Evolutionary conservation across 2,329 filamentous ascomycete genomes (phyloP).

Genomic region (Colletotrichum eremochloae): DNA sequence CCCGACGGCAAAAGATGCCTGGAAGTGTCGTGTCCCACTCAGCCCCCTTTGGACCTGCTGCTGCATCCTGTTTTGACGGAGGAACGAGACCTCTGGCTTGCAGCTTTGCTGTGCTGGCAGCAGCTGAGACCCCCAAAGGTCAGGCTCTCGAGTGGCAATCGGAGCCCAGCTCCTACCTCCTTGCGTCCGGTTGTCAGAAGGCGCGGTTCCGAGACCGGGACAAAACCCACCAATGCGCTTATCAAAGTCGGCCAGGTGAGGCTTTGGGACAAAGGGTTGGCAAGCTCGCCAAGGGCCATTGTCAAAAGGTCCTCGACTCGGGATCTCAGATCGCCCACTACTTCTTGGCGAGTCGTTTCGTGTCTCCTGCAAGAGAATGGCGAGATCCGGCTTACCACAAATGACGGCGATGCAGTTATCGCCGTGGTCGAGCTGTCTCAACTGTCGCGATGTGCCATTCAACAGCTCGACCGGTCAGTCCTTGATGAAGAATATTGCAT

Average conservation of each 20-base stretch:
- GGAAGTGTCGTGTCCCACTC: slow-evolving; percentile 61
- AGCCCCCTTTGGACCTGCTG: slow-evolving; percentile 71
- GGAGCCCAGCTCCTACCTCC: slow-evolving; percentile 54
- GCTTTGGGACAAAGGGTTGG: slow-evolving; percentile 85
- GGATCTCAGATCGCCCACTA: slow-evolving; percentile 65
- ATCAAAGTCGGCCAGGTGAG: slow-evolving; percentile 96
- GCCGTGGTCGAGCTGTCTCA: slow-evolving; percentile 90
- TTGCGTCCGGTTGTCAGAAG: slow-evolving; percentile 47
- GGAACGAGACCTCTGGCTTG: slow-evolving; percentile 84
- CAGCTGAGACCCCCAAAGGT: slow-evolving; percentile 74
- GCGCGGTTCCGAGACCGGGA: slow-evolving; percentile 39
- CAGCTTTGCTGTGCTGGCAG: slow-evolving; percentile 85
- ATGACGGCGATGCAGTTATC: slow-evolving; percentile 84
- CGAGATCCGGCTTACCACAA: slow-evolving; percentile 90
- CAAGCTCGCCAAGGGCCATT: slow-evolving; percentile 67
- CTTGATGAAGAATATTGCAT: slow-evolving; percentile 94
- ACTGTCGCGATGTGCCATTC: slow-evolving; percentile 89
- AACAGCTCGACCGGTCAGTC: slow-evolving; percentile 90
- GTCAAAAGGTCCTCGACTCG: slow-evolving; percentile 70
- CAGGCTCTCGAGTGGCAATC: slow-evolving; percentile 63
- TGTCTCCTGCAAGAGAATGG: slow-evolving; percentile 96
- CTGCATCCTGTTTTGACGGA: slow-evolving; percentile 73
- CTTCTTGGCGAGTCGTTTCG: slow-evolving; percentile 87
- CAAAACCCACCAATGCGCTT: slow-evolving; percentile 69
- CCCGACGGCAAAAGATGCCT: slow-evolving; percentile 64